Base-by-base conservation (phyloP, 78 protist species). In the Dictyostelium purpureum region DNA sequence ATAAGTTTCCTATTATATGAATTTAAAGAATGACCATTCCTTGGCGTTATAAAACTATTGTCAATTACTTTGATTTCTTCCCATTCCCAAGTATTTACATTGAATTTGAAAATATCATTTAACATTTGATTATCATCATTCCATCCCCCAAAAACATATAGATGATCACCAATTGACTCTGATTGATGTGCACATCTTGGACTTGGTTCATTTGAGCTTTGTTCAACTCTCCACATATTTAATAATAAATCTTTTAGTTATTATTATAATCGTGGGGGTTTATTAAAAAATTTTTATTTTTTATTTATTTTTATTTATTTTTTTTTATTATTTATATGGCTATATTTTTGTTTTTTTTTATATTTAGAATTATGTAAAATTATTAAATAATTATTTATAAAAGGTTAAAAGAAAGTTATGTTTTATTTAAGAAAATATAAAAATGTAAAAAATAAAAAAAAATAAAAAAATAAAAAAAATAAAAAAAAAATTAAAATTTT, bases 101-200 rank as follows among this genome's bases (percentile, higher is more conserved):
- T 74, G 10, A 85, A 85, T 47, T 59, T 70, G 35, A 59, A 70
- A 21, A 85, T 18, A 61, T 85, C 92, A 24, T 85, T 85, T 28
- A 85, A 35, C 92, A 85, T 85, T 59, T 59, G 74, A 61, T 85
- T 85, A 10, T 85, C 92, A 47, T 85, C 92, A 33, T 59, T 85
- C 92, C 92, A 85, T 21, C 92, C 92, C 43, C 92, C 92, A 73
- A 85, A 85, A 37, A 85, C n/a, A 85, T 85, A 85, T 19, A 85
- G 21, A 71, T 73, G 24, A 11, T 76, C 82, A 61, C 37, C 82
- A 1, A 85, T 77, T 42, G 63, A 35, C 35, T 70, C 92, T 40
- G 81, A 45, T 59, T 70, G 80, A 74, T 85, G 92, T 1, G 92
- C 92, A 85, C 92, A 85, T 45, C 92, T 85, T 47, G 82, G 42